Evolutionary conservation across 371 early-diverging fungal genomes (phyloP), one percentile per base, ranked within the genome.

Genomic region (Basidiobolus meristosporus): DNA sequence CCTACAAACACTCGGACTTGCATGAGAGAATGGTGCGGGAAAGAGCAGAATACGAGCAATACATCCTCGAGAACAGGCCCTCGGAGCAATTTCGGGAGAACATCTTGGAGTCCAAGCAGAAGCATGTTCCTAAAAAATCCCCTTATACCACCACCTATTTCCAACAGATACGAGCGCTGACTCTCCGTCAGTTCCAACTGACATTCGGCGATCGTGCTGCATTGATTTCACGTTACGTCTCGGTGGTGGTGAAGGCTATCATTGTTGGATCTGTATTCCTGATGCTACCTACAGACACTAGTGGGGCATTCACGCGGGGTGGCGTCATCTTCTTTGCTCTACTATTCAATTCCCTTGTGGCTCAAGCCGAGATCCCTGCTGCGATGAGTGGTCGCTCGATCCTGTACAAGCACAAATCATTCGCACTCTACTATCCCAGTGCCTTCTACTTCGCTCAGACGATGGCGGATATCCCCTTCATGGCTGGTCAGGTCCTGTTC

Each of bases 291-390:
- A 42, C 35, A 0, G 52, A 47, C 32, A 57, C 59, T 2, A 38
- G 50, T 11, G 74, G 77, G 31, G 68, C 68, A 14, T 71, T 73
- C 41, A 61, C 68, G 3, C 68, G 81, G n/a, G 73, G 72, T n/a
- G 76, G 75, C 48, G 72, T 61, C 14, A 40, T 73, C 6, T 70
- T 71, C 39, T 68, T 69, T 36, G 54, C 63, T 3, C 44, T 68
- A 0, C 42, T 75, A 10, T 69, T 70, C 48, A 70, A 63, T 31
- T 43, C 69, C 7, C 56, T 75, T 15, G 49, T 67, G 11, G 50
- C 65, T 11, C 62, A 65, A 43, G 42, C 65, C 6, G 68, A 68
- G 45, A 38, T 70, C 9, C 63, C 69, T 7, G 48, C 51, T 10
- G 60, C 57, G 36, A 45, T 71, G 38, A 57, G 55, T 18, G 74